These are phyloP conservation scores for Mycena galopus DNA, from an alignment of 768 basidiomycete species.

Conservation along the genomic window DNA sequence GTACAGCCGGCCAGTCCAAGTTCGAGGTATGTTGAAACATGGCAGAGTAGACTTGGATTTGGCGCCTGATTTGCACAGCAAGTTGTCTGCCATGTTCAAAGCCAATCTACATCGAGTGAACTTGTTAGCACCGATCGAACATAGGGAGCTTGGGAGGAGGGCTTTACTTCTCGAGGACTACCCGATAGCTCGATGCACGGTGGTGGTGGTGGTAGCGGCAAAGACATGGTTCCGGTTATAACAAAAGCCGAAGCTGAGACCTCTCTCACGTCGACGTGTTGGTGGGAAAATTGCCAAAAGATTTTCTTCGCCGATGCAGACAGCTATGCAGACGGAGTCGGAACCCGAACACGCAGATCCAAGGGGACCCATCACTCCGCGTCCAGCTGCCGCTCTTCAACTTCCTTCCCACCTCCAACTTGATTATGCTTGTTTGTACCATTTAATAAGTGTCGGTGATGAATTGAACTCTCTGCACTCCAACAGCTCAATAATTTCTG, in stretches of 20 bases:
- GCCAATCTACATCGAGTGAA: constrained; percentile 43
- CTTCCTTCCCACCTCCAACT: too few species aligned
- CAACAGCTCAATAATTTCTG: too few species aligned
- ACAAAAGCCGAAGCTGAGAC: constrained; percentile 17
- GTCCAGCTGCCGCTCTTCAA: too few species aligned
- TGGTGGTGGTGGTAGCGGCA: constrained; percentile 22
- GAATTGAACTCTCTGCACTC: too few species aligned
- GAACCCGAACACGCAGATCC: too few species aligned
- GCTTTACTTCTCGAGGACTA: constrained; percentile 26
- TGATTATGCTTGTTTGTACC: too few species aligned
- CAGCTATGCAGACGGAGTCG: too few species aligned
- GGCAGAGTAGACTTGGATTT: constrained; percentile 46
- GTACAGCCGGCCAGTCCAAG: constrained; percentile 49
- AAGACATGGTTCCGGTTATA: constrained; percentile 25
- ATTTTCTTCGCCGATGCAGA: too few species aligned
- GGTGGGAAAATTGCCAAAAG: too few species aligned
- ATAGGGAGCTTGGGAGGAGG: not conserved
- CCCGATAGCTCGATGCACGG: constrained; percentile 23
- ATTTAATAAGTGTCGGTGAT: too few species aligned
- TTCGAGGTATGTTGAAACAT: constrained; percentile 48
- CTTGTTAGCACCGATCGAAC: constrained; percentile 9
- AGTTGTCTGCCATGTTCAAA: constrained; percentile 45
- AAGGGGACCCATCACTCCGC: too few species aligned
- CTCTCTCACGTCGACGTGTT: too few species aligned
- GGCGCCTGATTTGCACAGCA: constrained; percentile 45